phyloP scores from a whole-genome alignment of 495 filamentous ascomycete genomes.

The Aspergillus funiculosus region DNA sequence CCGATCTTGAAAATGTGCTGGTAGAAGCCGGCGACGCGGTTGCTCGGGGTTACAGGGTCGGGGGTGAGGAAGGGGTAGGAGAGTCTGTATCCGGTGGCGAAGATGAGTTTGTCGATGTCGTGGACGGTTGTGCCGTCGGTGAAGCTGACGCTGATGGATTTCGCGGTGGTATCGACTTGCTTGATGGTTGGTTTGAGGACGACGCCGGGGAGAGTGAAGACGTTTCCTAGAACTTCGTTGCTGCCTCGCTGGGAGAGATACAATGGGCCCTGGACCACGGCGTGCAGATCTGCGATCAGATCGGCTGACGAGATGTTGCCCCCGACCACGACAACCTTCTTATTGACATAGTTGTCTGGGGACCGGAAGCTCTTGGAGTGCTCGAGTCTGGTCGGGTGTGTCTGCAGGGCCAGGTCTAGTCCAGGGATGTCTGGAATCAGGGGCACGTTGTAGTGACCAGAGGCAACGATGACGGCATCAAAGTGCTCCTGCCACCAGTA shows the following conservation, averaged over 20 bases:
- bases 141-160: constrained; percentile 22
- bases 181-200: constrained; percentile 18
- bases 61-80: constrained; percentile 38
- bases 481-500: constrained; percentile 33
- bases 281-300: constrained; percentile 24
- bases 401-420: constrained; percentile 8
- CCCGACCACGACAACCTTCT: constrained; percentile 28
- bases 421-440: constrained; percentile 53
- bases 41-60: constrained; percentile 23
- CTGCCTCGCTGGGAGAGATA: constrained; percentile 20
- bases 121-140: constrained; percentile 32
- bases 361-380: constrained; percentile 27
- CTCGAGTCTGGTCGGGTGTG: constrained; percentile 19
- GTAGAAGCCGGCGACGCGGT: constrained; percentile 26
- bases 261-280: constrained; percentile 20
- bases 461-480: constrained; percentile 72
- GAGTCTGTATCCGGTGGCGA: constrained; percentile 47
- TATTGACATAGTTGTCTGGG: constrained; percentile 25
- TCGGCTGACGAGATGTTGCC: constrained; percentile 29
- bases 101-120: constrained; percentile 46
- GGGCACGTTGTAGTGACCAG: constrained; percentile 66
- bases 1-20: constrained; percentile 29
- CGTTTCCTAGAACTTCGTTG: constrained; percentile 19
- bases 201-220: constrained; percentile 24
- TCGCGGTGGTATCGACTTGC: background rate